Percentiles rank a stretch among this genome's conserved stretches.
Evolutionary conservation across 208 protist genomes (phyloP).

Genomic region (Herpetomonas muscarum): DNA sequence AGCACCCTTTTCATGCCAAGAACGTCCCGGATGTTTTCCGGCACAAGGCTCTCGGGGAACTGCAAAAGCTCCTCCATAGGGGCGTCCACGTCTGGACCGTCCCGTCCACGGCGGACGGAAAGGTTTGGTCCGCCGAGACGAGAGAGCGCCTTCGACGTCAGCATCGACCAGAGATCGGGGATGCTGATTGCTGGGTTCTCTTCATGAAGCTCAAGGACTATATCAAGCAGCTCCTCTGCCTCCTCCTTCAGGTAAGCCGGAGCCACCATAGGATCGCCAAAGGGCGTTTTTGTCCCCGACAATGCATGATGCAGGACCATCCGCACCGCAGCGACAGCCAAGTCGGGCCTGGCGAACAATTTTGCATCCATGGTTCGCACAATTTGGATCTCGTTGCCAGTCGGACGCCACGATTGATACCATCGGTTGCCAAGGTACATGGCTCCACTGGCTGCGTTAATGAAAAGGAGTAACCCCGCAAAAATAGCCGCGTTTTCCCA

Average conservation of each 20-base stretch:
- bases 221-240: constrained; percentile 63
- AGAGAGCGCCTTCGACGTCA: constrained; percentile 65
- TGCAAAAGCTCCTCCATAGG: constrained; percentile 22
- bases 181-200: constrained; percentile 69
- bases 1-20: constrained; percentile 74
- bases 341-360: constrained; percentile 72
- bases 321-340: constrained; percentile 70
- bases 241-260: constrained; percentile 46
- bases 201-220: constrained; percentile 54
- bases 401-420: constrained; percentile 67
- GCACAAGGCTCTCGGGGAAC: constrained; percentile 37
- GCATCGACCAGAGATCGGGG: constrained; percentile 79
- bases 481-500: constrained; percentile 76
- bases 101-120: constrained; percentile 43
- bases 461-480: constrained; percentile 61
- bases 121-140: constrained; percentile 76
- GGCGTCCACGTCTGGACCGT: constrained; percentile 27
- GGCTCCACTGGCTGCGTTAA: constrained; percentile 47
- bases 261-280: constrained; percentile 78
- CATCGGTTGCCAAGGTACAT: constrained; percentile 64
- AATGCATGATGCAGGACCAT: constrained; percentile 77
- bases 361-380: constrained; percentile 51
- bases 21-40: constrained; percentile 57
- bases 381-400: constrained; percentile 66
- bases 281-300: constrained; percentile 65